A percentile compares a stretch with the other conserved stretches of the same genome.
Conservation (phyloP, 345 rosid species). For the Salix brachista region DNA sequence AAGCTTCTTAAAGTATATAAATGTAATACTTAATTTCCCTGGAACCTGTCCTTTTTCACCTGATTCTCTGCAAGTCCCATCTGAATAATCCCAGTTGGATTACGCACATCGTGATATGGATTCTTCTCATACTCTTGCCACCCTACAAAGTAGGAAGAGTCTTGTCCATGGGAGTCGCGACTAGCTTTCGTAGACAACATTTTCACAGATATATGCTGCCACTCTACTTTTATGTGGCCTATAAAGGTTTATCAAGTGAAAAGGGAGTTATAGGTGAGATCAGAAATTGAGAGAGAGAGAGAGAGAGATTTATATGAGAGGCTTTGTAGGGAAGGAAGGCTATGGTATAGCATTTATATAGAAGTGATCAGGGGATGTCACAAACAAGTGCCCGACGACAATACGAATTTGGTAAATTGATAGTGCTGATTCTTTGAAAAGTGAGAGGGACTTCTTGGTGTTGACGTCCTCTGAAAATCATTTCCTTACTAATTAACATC, state of each 20-base stretch:
- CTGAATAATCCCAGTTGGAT: constrained; percentile 36
- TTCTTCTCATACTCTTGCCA: constrained; percentile 34
- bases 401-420: neutral
- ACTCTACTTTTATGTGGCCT: no score
- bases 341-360: neutral
- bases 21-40: no score
- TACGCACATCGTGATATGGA: constrained; percentile 22
- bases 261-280: no score
- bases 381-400: neutral
- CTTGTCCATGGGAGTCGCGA: constrained; percentile 20
- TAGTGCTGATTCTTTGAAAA: neutral
- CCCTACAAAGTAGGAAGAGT: constrained; percentile 31
- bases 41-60: constrained; percentile 11
- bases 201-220: neutral
- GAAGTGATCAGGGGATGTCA: neutral
- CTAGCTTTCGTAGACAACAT: constrained; percentile 19
- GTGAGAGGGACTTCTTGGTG: neutral
- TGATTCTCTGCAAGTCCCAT: constrained; percentile 43
- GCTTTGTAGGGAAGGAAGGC: neutral
- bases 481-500: no score
- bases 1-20: no score
- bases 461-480: no score
- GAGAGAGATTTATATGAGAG: neutral
- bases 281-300: no score
- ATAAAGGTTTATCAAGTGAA: no score